A percentile compares a stretch with the other conserved stretches of the same genome.
Evolutionary conservation across 345 rosid species (phyloP).

Genomic region (Pelargonium nanum): DNA sequence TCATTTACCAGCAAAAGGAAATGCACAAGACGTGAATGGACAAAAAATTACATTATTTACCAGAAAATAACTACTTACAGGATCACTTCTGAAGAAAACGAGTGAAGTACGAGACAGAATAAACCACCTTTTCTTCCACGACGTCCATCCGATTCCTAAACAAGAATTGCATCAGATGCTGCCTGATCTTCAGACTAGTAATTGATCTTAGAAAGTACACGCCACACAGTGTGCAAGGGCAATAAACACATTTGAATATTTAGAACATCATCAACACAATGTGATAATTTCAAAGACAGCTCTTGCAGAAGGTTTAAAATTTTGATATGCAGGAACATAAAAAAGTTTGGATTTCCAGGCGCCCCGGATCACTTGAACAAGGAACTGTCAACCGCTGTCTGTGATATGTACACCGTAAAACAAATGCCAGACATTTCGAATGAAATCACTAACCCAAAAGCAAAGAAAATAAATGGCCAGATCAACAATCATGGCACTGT

Average conservation of each 20-base stretch:
- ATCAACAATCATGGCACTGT: neutral
- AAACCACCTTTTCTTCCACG: constrained; percentile 78
- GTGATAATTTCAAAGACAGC: neutral
- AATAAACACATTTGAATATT: neutral
- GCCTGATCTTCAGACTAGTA: neutral
- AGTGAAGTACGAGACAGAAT: constrained; percentile 55
- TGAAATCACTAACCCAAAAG: neutral
- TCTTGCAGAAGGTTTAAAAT: neutral
- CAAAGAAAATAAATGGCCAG: neutral
- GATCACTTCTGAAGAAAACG: constrained; percentile 77
- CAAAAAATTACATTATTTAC: constrained; percentile 4
- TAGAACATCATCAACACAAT: neutral
- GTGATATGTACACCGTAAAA: neutral
- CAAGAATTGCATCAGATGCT: neutral
- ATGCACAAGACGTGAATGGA: neutral
- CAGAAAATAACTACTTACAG: constrained; percentile 32
- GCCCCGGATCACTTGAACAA: neutral
- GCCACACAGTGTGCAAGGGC: neutral
- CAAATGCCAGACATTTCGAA: neutral
- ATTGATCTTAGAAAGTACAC: neutral
- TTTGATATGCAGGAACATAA: neutral
- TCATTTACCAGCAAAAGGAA: neutral
- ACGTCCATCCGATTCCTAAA: constrained; percentile 76
- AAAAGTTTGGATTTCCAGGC: neutral
- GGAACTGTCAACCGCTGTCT: neutral